Conservation (phyloP, 129 eudicot genomes). For the Artemisia argyi region DNA sequence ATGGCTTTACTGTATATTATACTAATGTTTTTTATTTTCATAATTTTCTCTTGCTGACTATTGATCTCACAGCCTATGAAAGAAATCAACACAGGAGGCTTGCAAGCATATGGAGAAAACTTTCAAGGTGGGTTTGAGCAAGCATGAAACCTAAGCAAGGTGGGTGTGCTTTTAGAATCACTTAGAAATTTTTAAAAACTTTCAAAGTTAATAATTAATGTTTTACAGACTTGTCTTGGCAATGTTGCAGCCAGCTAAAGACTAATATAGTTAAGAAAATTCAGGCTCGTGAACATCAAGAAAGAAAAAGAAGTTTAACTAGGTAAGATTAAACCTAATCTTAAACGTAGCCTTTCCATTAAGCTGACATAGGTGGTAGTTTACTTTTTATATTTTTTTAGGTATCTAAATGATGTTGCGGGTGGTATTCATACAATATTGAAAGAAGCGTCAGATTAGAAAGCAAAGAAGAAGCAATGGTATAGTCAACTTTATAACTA, state of each 20-base stretch:
- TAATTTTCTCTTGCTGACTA: background rate
- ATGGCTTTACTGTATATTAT: background rate
- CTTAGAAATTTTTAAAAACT: too few species aligned
- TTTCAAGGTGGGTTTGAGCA: too few species aligned
- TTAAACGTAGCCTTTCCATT: background rate
- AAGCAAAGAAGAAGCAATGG: conserved; percentile 64
- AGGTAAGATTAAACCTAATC: conserved; percentile 40
- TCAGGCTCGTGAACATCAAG: too few species aligned
- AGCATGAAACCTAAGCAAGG: too few species aligned
- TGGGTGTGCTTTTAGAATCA: too few species aligned
- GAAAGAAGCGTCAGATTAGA: conserved; percentile 58
- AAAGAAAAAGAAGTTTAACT: conserved; percentile 33
- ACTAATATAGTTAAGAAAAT: too few species aligned
- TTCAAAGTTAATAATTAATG: too few species aligned
- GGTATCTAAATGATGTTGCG: conserved; percentile 80
- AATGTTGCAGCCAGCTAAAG: too few species aligned
- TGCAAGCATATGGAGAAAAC: conserved; percentile 95
- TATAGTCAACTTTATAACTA: too few species aligned
- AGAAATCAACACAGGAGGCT: conserved; percentile 81
- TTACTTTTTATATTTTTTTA: conserved; percentile 22
- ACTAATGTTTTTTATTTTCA: background rate
- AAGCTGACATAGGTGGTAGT: background rate
- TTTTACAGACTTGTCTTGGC: too few species aligned
- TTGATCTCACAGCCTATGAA: conserved; percentile 59
- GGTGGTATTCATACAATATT: conserved; percentile 71